Evolutionary conservation across 495 filamentous ascomycete species (phyloP), one percentile per base, ranked within the genome.

Genomic region (Penicillium macrosclerotiorum): DNA sequence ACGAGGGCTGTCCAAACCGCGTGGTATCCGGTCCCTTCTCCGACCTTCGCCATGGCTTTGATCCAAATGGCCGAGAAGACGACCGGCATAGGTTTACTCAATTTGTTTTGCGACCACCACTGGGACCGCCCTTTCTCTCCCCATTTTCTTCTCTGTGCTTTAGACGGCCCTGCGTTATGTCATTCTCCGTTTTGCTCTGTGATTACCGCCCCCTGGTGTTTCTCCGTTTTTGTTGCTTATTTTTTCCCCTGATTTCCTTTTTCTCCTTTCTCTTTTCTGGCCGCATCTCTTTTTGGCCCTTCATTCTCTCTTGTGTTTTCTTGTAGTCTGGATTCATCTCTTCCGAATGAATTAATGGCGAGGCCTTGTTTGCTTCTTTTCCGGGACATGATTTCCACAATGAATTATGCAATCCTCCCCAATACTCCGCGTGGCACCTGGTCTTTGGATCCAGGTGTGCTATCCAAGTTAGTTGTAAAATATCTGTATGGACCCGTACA

Each of bases 251-350:
- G n/a, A n/a, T 41, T 40, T 40, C 19, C 44, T 38, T 17, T 47
- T 45, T 36, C 49, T 49, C 26, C 44, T 51, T 44, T 52, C 44
- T 38, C 48, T 19, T 46, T 46, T 41, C 43, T 60, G 52, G 58
- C 55, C 54, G 51, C 50, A 48, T 59, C 43, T 57, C 47, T 58
- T 52, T 63, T 57, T 12, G 55, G 49, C 50, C 51, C 49, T 58
- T 55, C 54, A 57, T 57, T 61, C 51, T 64, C 49, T 58, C 52
- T 25, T 45, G 47, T 58, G 41, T 43, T 49, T 27, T 54, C 30
- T 40, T 67, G 61, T 67, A 67, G 55, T 67, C 69, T 72, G 68
- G 66, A 68, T 69, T 69, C 59, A 60, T 66, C 55, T 59, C 53
- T 52, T 67, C 46, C 57, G 58, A 68, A 64, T 61, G 66, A 51